Evolutionary conservation across 495 filamentous ascomycete genomes (phyloP), one percentile per base, ranked within the genome.

Genomic region (Platismatia glauca): DNA sequence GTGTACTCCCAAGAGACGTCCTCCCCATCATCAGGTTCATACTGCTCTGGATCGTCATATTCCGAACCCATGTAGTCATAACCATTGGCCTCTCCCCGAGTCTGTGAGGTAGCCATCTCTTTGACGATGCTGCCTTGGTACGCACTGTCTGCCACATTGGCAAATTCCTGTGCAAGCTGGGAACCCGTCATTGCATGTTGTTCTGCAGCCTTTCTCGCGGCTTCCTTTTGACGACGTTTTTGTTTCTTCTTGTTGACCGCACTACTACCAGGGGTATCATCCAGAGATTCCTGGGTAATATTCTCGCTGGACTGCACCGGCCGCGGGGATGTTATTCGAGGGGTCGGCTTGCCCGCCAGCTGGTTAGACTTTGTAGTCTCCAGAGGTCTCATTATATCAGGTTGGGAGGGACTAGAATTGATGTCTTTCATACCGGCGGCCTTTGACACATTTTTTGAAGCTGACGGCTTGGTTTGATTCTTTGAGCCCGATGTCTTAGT

Each of bases 241-340:
- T 92, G 88, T 74, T 96, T 96, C 76, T 96, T 96, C 70, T 89
- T 84, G 74, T 96, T 96, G 48, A 93, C 88, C 6, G 73, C 66
- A 57, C 79, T 72, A 38, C 70, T 64, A 29, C 58, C 57, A 37
- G 38, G 35, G 11, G 50, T 48, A 20, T 59, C 62, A 34, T 69
- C 67, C 39, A 58, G 27, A 24, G 9, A 7, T n/a, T 60, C 48
- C 50, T 53, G 57, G 39, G 20, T 38, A 31, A 59, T 27, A 11
- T 59, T 60, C 24, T 34, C 7, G 29, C 22, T 57, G 41, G 55
- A 44, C 43, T n/a, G 50, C 44, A 52, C 60, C 52, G 44, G 61
- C 31, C 43, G 55, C 6, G 55, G 53, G 44, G 61, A 31, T 39
- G 43, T 7, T 41, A 35, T 24, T 29, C 33, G 39, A 18, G 41